A percentile compares a stretch with the other conserved stretches of the same genome.
Conservation (phyloP, 495 filamentous ascomycete genomes). For the Penicillium diatomitis region DNA sequence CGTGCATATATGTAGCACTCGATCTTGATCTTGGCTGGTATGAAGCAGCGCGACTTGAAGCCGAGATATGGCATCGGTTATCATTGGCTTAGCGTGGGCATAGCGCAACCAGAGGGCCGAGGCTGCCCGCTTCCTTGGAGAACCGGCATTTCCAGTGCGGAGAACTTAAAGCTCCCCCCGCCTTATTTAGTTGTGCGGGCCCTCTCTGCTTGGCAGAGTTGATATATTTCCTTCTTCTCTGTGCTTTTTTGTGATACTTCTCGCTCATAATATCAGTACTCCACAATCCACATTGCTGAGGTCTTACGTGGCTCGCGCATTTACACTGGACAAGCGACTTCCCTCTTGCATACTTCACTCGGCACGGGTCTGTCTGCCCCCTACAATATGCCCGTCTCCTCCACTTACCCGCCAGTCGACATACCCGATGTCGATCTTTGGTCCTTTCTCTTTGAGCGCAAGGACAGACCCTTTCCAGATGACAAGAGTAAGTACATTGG, state of each 20-base stretch:
- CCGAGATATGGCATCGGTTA: constrained; percentile 2
- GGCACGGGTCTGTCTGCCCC: constrained; percentile 7
- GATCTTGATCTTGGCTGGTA: too few relatives aligned
- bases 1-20: too few relatives aligned
- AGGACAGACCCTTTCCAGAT: constrained; percentile 57
- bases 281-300: too few relatives aligned
- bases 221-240: too few relatives aligned
- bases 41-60: background rate
- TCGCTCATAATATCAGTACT: too few relatives aligned
- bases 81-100: background rate
- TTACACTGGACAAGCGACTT: too few relatives aligned
- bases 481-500: constrained; percentile 27
- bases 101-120: constrained; percentile 6
- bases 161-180: background rate
- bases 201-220: too few relatives aligned
- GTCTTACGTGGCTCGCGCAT: too few relatives aligned
- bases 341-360: background rate
- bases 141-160: constrained; percentile 8
- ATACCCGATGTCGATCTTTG: constrained; percentile 54
- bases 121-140: constrained; percentile 4
- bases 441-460: constrained; percentile 70
- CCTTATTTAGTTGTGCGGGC: too few relatives aligned
- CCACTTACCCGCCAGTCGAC: constrained; percentile 26
- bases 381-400: constrained; percentile 36
- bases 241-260: too few relatives aligned